These are phyloP conservation scores for Xylaria longipes DNA, from an alignment of 495 filamentous ascomycete genomes.

Conservation along the genomic window DNA sequence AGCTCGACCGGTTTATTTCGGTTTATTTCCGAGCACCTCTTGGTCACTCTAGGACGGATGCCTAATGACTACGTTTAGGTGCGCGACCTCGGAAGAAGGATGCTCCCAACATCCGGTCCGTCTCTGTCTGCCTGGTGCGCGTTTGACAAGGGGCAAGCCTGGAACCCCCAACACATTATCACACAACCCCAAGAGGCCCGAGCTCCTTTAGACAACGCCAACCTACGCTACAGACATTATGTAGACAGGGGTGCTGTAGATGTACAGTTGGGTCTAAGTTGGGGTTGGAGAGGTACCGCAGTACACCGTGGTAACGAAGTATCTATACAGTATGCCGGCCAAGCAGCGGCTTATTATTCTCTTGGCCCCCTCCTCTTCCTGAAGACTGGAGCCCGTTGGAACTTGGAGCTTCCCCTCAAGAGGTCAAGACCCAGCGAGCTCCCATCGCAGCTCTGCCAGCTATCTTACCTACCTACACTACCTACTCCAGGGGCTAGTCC, in stretches of 20 bases:
- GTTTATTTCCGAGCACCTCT: background rate
- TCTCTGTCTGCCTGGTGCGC: constrained; percentile 2
- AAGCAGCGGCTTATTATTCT: background rate
- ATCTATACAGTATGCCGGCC: constrained; percentile 2
- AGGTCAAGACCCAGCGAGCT: background rate
- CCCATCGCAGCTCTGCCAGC: constrained; percentile 18
- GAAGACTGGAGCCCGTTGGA: constrained; percentile 7
- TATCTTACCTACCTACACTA: background rate
- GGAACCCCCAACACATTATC: constrained; percentile 10
- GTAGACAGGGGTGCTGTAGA: constrained; percentile 12
- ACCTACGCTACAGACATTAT: background rate
- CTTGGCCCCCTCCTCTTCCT: constrained; percentile 10
- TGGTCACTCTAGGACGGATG: background rate
- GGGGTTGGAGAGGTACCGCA: background rate
- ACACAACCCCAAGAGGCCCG: constrained; percentile 9
- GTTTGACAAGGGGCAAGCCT: constrained; percentile 11
- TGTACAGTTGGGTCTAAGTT: background rate
- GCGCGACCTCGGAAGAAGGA: background rate
- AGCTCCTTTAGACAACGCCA: background rate
- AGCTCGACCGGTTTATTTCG: background rate
- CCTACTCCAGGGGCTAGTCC: constrained; percentile 12
- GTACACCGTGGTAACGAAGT: background rate
- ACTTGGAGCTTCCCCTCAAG: constrained; percentile 22
- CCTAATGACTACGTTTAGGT: background rate
- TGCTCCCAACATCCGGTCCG: constrained; percentile 2